phyloP scores from a whole-genome alignment of 192 early-diverging fungal species.

The Mortierella claussenii region DNA sequence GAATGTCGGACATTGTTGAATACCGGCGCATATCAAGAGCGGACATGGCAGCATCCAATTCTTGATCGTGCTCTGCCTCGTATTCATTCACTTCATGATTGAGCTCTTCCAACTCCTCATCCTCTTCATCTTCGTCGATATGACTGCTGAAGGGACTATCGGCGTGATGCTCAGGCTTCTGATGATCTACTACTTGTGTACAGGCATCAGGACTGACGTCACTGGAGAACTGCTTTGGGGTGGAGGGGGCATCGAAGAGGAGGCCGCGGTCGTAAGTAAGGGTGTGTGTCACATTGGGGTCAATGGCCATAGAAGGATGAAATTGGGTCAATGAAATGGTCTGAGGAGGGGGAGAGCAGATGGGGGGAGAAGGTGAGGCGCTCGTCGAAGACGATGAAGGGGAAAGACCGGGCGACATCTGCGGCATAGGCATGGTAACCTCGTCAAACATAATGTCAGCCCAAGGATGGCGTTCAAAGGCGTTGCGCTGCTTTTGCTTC shows the following conservation, averaged over 20 bases:
- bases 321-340: slow-evolving; percentile 6
- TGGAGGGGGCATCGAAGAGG: background rate
- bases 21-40: slow-evolving; percentile 16
- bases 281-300: background rate
- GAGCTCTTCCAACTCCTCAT: background rate
- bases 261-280: background rate
- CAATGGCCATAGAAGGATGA: slow-evolving; percentile 1
- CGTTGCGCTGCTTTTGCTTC: background rate
- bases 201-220: background rate
- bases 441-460: slow-evolving; percentile 26
- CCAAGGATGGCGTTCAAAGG: slow-evolving; percentile 25
- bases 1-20: slow-evolving; percentile 7
- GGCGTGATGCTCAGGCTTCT: background rate
- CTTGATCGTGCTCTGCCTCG: slow-evolving; percentile 1
- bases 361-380: slow-evolving; percentile 27
- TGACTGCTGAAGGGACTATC: too few relatives aligned
- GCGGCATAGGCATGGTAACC: slow-evolving; percentile 17
- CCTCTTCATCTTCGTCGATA: background rate
- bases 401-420: slow-evolving; percentile 36
- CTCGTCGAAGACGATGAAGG: slow-evolving; percentile 13
- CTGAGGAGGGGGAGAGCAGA: slow-evolving; percentile 6
- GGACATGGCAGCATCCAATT: slow-evolving; percentile 4
- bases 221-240: background rate
- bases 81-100: background rate
- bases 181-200: background rate